A percentile compares a stretch with the other conserved stretches of the same genome.
phyloP scores from a whole-genome alignment of 176 grass and related monocot genomes.

The Raddia distichophylla region DNA sequence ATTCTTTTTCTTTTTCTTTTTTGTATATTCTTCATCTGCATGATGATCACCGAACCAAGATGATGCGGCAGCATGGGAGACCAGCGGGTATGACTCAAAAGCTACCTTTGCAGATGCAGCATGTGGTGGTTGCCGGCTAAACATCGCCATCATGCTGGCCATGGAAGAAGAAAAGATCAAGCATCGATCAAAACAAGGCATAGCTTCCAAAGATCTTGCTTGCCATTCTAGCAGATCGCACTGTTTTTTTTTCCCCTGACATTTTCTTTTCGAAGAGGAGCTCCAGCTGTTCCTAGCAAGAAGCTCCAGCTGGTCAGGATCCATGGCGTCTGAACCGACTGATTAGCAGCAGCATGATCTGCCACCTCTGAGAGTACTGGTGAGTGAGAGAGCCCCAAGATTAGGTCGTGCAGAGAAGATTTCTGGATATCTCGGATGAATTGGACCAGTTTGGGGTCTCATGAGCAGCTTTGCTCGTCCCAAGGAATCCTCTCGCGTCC shows the following conservation, averaged over 20 bases:
- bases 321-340: constrained; percentile 9
- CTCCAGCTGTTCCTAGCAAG: too few relatives aligned
- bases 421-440: constrained; percentile 24
- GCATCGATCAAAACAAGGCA: neutral
- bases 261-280: too few relatives aligned
- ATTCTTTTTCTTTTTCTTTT: too few relatives aligned
- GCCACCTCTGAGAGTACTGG: neutral
- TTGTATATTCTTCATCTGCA: neutral
- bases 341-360: too few relatives aligned
- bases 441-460: constrained; percentile 13
- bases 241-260: neutral
- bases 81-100: constrained; percentile 27
- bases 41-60: constrained; percentile 19
- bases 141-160: neutral
- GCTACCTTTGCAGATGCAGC: constrained; percentile 33
- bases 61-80: neutral
- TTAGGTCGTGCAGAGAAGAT: constrained; percentile 1
- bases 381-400: neutral
- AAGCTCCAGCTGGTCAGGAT: neutral
- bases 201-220: constrained; percentile 34
- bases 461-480: constrained; percentile 30
- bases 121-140: constrained; percentile 37
- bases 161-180: neutral
- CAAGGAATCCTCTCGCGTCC: neutral
- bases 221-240: neutral